Base-by-base conservation (phyloP, 2,329 filamentous ascomycete species). In the Claviceps sp. region DNA sequence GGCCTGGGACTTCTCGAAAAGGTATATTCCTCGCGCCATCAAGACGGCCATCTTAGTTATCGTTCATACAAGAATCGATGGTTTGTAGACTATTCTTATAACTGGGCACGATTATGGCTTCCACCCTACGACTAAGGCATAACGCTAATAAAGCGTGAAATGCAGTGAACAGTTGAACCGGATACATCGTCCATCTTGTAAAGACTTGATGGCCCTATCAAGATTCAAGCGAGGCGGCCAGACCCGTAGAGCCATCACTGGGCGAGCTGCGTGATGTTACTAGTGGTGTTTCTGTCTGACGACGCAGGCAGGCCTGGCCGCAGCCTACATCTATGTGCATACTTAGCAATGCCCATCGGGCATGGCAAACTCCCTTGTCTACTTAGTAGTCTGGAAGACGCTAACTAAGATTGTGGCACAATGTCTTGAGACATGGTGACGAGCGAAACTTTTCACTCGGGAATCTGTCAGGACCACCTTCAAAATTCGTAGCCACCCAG, bases 401-500 rank as follows among this genome's bases (percentile, higher is more conserved):
- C 41, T 39, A 30, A 30, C 26, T 30, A 26, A 45, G 11, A 14
- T 17, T 46, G 26, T 22, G n/a, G 37, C 38, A 42, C 42, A 48
- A 42, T 51, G 50, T 51, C 45, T 51, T 45, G 46, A 45, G 37
- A 51, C 52, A 54, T 24, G 44, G 49, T 39, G 22, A 49, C 39
- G 14, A 51, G 48, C 37, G 46, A 46, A 54, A 54, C 50, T 53
- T 54, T 49, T 50, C 49, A 54, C 45, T 41, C 45, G 42, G 26
- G 26, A 10, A 30, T 30, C 26, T 10, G 46, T 46, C 51, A 56
- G 52, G 54, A 50, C 50, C 55, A 47, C 49, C 49, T 41, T 46
- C 26, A 43, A 52, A 50, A 30, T 30, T 30, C 26, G 8, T 52
- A 48, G 52, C 52, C 55, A 56, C 48, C 53, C 57, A 56, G 54